These are phyloP conservation scores for Cordia subcordata DNA, from an alignment of 257 asterid genomes.

Conservation along the genomic window DNA sequence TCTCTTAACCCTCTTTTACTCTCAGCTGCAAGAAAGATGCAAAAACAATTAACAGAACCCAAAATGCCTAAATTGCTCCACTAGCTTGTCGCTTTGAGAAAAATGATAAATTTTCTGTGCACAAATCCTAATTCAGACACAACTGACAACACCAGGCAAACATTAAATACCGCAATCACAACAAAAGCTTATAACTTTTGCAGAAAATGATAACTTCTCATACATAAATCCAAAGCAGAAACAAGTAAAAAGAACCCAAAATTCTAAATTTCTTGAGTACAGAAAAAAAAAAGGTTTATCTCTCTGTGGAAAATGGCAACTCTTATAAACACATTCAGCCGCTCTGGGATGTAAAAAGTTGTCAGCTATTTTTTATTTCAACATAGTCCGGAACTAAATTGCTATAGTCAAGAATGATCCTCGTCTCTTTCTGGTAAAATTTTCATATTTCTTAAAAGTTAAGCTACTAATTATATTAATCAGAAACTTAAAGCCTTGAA, in stretches of 20 bases:
- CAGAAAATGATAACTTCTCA: not conserved
- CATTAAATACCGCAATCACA: no score
- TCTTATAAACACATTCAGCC: not conserved
- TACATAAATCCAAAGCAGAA: no score
- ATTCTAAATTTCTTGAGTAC: no score
- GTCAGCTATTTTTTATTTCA: not conserved
- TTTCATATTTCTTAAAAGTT: not conserved
- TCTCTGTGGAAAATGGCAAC: not conserved
- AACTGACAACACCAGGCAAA: no score
- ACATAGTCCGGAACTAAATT: not conserved
- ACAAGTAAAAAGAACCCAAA: no score
- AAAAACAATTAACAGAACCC: not conserved
- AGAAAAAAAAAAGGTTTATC: no score
- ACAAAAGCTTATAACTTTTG: no score
- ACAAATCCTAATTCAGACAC: no score
- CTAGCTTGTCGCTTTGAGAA: not conserved
- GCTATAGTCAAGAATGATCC: not conserved
- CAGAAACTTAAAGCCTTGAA: not conserved
- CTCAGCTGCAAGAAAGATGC: conserved; percentile 33
- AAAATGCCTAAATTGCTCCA: not conserved
- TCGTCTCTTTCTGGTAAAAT: not conserved
- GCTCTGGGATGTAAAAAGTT: conserved; percentile 1
- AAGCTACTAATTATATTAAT: no score
- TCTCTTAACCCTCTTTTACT: conserved; percentile 10
- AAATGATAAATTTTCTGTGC: not conserved